Evolutionary conservation across 495 filamentous ascomycete species (phyloP), one percentile per base, ranked within the genome.

Genomic region (Hypomontagnella submonticulosa): DNA sequence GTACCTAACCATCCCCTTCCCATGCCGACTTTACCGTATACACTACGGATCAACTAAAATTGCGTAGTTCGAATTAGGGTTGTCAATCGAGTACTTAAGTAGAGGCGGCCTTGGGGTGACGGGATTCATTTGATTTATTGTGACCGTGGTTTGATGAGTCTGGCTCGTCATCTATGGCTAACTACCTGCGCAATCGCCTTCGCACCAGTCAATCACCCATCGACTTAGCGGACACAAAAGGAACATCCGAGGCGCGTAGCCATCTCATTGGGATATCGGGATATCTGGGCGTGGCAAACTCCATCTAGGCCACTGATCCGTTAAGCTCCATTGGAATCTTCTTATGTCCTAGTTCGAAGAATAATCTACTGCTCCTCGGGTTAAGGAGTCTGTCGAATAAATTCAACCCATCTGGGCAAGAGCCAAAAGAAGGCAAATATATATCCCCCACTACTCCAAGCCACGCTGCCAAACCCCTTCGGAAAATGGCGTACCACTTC

Each of bases 401-500:
- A 64, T 46, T 38, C 20, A 37, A 50, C 61, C 47, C 30, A 40
- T 37, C 66, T 20, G 43, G 46, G 52, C 63, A 68, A 64, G 51
- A 27, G 53, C 63, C 70, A 71, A 63, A 54, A 48, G 60, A 64
- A 57, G 58, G 53, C 57, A 61, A 70, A 61, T 44, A 52, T 43
- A 30, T 50, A 55, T 43, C 61, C 55, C 52, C 61, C 58, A 61
- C 69, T 72, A 72, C 71, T 74, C 63, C 71, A 72, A 71, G 57
- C 60, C 57, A 57, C 46, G 57, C 57, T 66, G 53, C 55, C 57
- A 63, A 61, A 47, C 63, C 58, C 58, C 36, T 54, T 42, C 18
- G 53, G 60, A 49, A 27, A 65, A 54, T 60, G 63, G 49, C 46
- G 60, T 16, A 43, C 23, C 52, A 51, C 51, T 50, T 30, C 37